Base-by-base conservation (phyloP, 2,329 filamentous ascomycete species). In the Xylaria sp. region DNA sequence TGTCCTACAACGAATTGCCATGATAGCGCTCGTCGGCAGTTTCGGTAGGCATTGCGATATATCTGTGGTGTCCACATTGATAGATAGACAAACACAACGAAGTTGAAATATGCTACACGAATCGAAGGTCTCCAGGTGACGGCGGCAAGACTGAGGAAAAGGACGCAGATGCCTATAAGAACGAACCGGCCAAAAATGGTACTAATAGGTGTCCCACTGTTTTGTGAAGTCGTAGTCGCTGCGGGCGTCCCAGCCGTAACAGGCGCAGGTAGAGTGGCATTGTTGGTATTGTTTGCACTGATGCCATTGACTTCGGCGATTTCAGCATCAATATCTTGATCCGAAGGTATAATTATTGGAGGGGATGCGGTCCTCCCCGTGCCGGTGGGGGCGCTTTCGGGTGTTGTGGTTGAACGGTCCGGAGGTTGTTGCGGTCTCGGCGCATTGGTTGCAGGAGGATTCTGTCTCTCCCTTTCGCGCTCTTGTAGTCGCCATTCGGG, bases 51-150 rank as follows among this genome's bases (percentile, higher is more conserved):
- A 77, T 99, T 99, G 69, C 96, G 92, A 76, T 92, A 88, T 72
- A 98, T 97, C 78, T 99, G 96, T 0, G 96, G 95, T 0, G 90
- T 77, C 95, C 95, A 98, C 76, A 97, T 90, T 22, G 94, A 97
- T 50, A 97, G 87, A 77, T 97, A 97, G 60, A 86, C 71, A 73
- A 95, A 88, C 1, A 87, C 85, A 25, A 97, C 81, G 2, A 84
- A 70, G 76, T 94, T 87, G 73, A 87, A 81, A 76, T 90, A 90
- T 57, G 81, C 75, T 27, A 84, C 81, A 39, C 89, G 87, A 47
- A 86, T 75, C 7, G 79, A 77, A 1, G 85, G 82, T 58, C 87
- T 85, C 88, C 89, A 91, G 1, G 87, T 86, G 20, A 83, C 82
- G 6, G 89, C 88, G 13, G 86, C 86, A 38, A 89, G 81, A 51